A percentile compares a stretch with the other conserved stretches of the same genome.
These are phyloP conservation scores for Seminavis robusta DNA, from an alignment of 108 stramenopile species.

Conservation along the genomic window DNA sequence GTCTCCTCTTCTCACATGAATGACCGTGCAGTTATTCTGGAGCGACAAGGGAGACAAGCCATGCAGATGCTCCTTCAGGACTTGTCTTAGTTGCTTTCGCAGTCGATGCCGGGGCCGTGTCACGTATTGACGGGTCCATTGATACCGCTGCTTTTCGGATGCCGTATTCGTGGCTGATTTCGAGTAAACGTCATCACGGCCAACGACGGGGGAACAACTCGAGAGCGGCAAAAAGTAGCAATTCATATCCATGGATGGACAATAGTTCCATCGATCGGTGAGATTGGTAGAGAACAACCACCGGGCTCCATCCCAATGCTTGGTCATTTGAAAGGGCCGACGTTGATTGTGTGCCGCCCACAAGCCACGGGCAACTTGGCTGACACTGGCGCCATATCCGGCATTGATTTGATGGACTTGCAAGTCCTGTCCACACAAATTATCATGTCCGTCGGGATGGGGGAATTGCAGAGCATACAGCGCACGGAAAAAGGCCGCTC, in stretches of 20 bases:
- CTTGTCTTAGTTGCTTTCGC: conserved; percentile 3
- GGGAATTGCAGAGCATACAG: too few relatives aligned
- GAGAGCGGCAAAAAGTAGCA: conserved; percentile 5
- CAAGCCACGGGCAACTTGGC: conserved; percentile 1
- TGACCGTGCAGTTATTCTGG: conserved; percentile 6
- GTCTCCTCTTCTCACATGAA: conserved; percentile 23
- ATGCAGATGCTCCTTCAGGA: not conserved
- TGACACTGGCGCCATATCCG: conserved; percentile 3
- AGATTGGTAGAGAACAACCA: conserved; percentile 6
- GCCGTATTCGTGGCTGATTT: not conserved
- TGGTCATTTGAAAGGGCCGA: not conserved
- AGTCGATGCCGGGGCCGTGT: conserved; percentile 16
- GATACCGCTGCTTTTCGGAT: not conserved
- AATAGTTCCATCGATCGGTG: conserved; percentile 7
- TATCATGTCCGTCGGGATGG: too few relatives aligned
- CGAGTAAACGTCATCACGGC: not conserved
- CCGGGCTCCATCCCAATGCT: not conserved
- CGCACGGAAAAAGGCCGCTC: too few relatives aligned
- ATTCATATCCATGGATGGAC: not conserved
- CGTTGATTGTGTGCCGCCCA: conserved; percentile 1
- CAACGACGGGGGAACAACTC: not conserved
- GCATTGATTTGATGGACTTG: conserved; percentile 2
- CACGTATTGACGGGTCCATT: conserved; percentile 14
- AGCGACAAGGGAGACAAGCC: not conserved
- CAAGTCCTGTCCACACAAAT: not conserved